Evolutionary conservation across 2,329 filamentous ascomycete species (phyloP).

Genomic region (Atkinsonella texensis): DNA sequence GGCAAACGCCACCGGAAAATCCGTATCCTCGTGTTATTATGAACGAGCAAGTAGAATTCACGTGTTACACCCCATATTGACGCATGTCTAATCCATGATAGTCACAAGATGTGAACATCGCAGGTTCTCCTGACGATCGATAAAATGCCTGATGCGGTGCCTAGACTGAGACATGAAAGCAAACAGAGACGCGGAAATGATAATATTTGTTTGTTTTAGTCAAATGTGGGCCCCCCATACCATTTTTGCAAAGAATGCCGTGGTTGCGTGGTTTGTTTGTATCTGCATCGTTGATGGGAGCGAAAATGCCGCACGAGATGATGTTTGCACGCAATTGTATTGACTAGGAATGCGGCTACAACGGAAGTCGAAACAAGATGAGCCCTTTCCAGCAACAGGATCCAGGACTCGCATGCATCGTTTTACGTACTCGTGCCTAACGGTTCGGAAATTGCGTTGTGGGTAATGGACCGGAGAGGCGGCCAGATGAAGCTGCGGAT

Average conservation of each 20-base stretch:
- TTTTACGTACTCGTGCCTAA: neutral
- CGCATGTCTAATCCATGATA: neutral
- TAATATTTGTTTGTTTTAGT: neutral
- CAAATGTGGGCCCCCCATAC: neutral
- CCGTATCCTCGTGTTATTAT: too few relatives aligned
- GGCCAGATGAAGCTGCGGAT: neutral
- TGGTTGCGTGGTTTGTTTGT: neutral
- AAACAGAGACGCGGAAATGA: neutral
- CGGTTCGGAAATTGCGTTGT: neutral
- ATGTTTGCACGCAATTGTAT: neutral
- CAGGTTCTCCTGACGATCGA: neutral
- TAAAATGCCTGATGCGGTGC: neutral
- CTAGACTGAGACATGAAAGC: neutral
- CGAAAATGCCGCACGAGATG: neutral
- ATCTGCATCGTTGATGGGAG: neutral
- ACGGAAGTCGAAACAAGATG: neutral
- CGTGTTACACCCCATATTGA: too few relatives aligned
- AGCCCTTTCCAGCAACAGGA: neutral
- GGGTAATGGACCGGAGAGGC: neutral
- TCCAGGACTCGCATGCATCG: neutral
- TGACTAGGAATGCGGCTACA: neutral
- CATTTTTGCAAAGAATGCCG: neutral
- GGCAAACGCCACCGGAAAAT: too few relatives aligned
- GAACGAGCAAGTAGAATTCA: too few relatives aligned
- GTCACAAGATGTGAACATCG: neutral